Percentiles rank a stretch among this genome's conserved stretches.
Conservation (phyloP, 2,329 filamentous ascomycete species). For the Colletotrichum chrysophilum region DNA sequence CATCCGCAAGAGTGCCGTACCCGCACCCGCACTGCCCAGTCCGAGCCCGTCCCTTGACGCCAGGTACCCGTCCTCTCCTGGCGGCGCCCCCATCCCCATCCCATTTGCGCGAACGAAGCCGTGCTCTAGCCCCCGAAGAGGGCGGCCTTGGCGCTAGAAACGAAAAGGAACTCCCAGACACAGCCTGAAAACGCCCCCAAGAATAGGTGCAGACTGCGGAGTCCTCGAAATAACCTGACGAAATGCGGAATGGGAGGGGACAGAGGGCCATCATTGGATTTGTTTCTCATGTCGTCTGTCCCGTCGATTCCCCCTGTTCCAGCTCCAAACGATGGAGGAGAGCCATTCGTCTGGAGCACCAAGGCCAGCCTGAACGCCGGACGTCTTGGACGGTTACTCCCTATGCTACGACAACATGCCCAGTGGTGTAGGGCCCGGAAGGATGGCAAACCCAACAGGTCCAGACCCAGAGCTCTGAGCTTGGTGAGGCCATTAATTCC, state of each 20-base stretch:
- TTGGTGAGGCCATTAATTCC: constrained; percentile 8
- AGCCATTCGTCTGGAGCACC: neutral
- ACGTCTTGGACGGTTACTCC: neutral
- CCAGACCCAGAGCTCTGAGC: constrained; percentile 19
- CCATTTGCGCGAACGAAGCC: neutral
- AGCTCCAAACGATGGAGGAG: neutral
- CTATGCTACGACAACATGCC: neutral
- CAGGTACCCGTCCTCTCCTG: constrained; percentile 7
- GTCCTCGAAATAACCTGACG: neutral
- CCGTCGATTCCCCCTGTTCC: constrained; percentile 3
- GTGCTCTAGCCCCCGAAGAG: neutral
- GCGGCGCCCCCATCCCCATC: neutral
- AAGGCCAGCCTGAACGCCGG: neutral
- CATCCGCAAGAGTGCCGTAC: neutral
- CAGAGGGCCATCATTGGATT: neutral
- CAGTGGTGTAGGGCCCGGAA: neutral
- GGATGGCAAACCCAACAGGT: constrained; percentile 6
- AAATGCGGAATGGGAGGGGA: neutral
- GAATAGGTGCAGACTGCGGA: neutral
- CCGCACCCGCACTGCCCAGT: neutral
- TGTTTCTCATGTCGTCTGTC: neutral
- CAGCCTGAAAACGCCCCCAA: neutral
- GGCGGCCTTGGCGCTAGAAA: constrained; percentile 10
- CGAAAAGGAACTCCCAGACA: constrained; percentile 5
- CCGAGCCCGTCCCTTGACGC: constrained; percentile 1